Conservation (phyloP, 106 monocot genomes). For the Vanilla planifolia region DNA sequence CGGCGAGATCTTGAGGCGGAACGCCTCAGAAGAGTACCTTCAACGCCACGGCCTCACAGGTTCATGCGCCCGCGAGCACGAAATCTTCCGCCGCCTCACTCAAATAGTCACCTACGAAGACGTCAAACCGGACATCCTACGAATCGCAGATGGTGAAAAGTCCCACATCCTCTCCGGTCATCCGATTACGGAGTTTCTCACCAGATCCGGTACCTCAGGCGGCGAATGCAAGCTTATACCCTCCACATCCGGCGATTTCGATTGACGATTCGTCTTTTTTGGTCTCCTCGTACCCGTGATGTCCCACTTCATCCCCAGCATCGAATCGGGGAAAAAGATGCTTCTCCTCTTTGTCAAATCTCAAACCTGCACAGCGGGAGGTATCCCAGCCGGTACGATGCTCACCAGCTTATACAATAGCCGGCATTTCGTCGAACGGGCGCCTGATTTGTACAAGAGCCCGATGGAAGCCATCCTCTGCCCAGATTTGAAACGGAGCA, state of each 20-base stretch:
- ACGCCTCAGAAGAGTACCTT: slow-evolving; percentile 54
- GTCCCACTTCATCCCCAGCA: slow-evolving; percentile 43
- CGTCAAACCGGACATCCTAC: slow-evolving; percentile 52
- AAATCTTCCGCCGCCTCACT: slow-evolving; percentile 35
- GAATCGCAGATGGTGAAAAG: slow-evolving; percentile 73
- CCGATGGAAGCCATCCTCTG: slow-evolving; percentile 61
- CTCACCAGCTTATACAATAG: slow-evolving; percentile 77
- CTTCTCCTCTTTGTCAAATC: slow-evolving; percentile 60
- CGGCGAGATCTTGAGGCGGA: slow-evolving; percentile 43
- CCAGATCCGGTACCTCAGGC: slow-evolving; percentile 75
- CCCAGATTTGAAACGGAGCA: slow-evolving; percentile 55
- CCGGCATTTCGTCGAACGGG: slow-evolving; percentile 43
- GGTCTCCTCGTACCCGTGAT: slow-evolving; percentile 66
- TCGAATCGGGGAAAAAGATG: slow-evolving; percentile 65
- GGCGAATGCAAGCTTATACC: slow-evolving; percentile 78
- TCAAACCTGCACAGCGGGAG: slow-evolving; percentile 51
- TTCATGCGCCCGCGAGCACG: slow-evolving; percentile 23
- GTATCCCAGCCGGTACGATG: slow-evolving; percentile 56
- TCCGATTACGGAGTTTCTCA: slow-evolving; percentile 75
- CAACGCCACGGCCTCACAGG: slow-evolving; percentile 26
- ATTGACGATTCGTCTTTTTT: slow-evolving; percentile 49
- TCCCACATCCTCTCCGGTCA: slow-evolving; percentile 55
- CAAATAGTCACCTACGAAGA: slow-evolving; percentile 73
- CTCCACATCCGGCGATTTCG: slow-evolving; percentile 56
- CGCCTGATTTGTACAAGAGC: slow-evolving; percentile 52